Base-by-base conservation (phyloP, 2,329 filamentous ascomycete species). In the Claviceps capensis region DNA sequence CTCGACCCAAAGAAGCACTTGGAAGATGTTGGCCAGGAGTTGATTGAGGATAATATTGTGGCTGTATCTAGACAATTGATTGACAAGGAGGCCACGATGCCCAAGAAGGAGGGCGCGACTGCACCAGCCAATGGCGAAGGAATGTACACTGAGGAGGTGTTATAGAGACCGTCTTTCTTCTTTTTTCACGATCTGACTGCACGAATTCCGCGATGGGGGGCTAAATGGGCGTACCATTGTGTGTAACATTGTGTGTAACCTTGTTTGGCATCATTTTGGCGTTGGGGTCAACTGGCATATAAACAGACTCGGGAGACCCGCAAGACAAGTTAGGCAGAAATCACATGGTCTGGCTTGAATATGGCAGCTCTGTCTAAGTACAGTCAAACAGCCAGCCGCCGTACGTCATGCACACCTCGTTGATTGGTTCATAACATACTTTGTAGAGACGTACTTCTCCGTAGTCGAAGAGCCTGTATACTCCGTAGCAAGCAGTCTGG, bases 1-100 rank as follows among this genome's bases (percentile, higher is more conserved):
- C 83, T 97, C 53, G 93, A 98, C 64, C 93, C 93, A 53, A 98
- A 98, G 85, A 98, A 98, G 77, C 94, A 98, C 68, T 79, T 98
- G 65, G 90, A 96, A 70, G 89, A 95, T 61, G 88, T 98, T 47
- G 93, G 93, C 52, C 90, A 96, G 71, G 84, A 94, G 67, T 79
- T 97, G 58, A 97, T 98, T 63, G 94, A 98, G 72, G 93, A 98
- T 78, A 98, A 98, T 71, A 98, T 98, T 58, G 93, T 98, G 13
- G 88, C 89, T 3, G 90, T 98, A n/a, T 94, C 89, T 58, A 79
- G 91, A 67, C 93, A 97, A 70, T 96, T 98, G 91, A 97, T 98
- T 63, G 93, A 97, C 74, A 97, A 97, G 74, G 93, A 98, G 69
- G 93, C 93, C 3, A 93, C 89, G 5, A 87, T 95, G 69, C 88